phyloP scores from a whole-genome alignment of 169 alveolate genomes.

The Eimeria praecox region DNA sequence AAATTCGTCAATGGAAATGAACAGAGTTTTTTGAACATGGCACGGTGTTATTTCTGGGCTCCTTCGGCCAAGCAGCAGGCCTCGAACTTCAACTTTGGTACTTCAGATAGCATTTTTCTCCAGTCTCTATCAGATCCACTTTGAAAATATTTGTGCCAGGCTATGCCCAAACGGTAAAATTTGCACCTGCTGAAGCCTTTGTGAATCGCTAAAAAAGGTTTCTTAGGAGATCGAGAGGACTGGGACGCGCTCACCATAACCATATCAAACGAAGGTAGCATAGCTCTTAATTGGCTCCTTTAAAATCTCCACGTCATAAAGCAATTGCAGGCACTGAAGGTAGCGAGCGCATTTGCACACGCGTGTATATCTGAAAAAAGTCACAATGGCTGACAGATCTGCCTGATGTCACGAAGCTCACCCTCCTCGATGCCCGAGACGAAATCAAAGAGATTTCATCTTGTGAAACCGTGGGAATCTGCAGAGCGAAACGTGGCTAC shows the following conservation, averaged over 20 bases:
- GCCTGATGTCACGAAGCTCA: conserved; percentile 78
- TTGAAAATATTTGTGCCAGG: conserved; percentile 48
- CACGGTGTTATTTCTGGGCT: conserved; percentile 79
- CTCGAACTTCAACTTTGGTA: conserved; percentile 81
- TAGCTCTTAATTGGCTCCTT: background rate
- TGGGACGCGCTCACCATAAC: conserved; percentile 83
- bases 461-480: conserved; percentile 81
- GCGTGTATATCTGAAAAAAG: background rate
- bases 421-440: conserved; percentile 77
- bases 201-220: background rate
- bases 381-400: conserved; percentile 31
- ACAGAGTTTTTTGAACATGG: conserved; percentile 82
- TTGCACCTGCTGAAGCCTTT: background rate
- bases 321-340: conserved; percentile 77
- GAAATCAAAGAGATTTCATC: conserved; percentile 78
- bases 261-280: conserved; percentile 80
- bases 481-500: conserved; percentile 82
- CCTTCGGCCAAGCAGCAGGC: conserved; percentile 82
- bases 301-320: background rate
- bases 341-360: conserved; percentile 13
- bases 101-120: background rate
- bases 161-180: conserved; percentile 80
- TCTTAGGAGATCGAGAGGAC: conserved; percentile 82
- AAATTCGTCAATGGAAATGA: background rate
- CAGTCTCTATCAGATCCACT: background rate